A percentile compares a stretch with the other conserved stretches of the same genome.
Conservation (phyloP, 129 eudicot species). For the Centella asiatica region DNA sequence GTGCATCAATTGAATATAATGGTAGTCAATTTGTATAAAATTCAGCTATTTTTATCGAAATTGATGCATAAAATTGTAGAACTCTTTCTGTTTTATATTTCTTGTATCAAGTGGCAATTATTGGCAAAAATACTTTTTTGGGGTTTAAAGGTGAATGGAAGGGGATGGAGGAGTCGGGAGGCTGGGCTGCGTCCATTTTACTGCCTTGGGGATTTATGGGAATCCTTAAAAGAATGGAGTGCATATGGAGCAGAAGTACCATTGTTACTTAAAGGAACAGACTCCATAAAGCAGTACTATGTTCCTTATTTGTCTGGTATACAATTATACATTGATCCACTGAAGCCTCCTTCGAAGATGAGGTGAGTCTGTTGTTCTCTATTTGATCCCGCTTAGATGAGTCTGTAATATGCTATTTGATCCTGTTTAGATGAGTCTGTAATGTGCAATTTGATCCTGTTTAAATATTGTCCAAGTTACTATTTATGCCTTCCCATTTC, state of each 20-base stretch:
- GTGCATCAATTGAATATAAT: background rate
- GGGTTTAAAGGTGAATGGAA: constrained; percentile 27
- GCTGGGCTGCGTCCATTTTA: constrained; percentile 31
- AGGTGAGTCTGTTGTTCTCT: constrained; percentile 34
- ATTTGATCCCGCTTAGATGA: background rate
- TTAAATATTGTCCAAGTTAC: background rate
- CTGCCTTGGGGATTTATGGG: constrained; percentile 57
- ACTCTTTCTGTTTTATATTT: background rate
- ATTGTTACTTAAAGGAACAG: constrained; percentile 37
- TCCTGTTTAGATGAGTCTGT: background rate
- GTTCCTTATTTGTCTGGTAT: constrained; percentile 69
- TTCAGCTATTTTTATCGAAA: background rate
- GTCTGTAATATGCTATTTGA: background rate
- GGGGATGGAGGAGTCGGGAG: constrained; percentile 22
- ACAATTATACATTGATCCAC: constrained; percentile 52
- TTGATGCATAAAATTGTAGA: background rate
- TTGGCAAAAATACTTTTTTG: background rate
- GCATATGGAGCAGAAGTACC: constrained; percentile 80
- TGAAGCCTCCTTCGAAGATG: constrained; percentile 20
- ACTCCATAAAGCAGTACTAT: constrained; percentile 46
- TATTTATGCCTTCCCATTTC: background rate
- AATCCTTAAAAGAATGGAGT: constrained; percentile 48
- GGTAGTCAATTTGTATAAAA: background rate
- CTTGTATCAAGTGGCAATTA: background rate
- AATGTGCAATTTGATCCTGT: background rate